phyloP scores from a whole-genome alignment of 345 rosid species.

The Mangifera indica region DNA sequence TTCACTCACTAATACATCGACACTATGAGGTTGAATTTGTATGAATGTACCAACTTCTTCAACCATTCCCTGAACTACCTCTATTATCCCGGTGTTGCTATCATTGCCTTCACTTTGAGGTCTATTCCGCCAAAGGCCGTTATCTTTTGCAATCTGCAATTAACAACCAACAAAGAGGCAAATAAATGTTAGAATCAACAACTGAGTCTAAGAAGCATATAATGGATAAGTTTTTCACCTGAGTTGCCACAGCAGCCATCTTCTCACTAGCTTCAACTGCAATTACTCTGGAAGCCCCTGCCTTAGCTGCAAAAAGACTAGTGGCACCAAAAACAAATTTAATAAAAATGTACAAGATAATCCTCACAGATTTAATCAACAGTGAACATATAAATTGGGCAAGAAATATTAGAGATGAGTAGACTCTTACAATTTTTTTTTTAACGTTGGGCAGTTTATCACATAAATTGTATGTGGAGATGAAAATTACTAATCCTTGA shows the following conservation, averaged over 20 bases:
- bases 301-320: conserved; percentile 92
- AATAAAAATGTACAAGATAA: conserved; percentile 16
- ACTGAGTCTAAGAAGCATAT: conserved; percentile 7
- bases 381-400: not conserved
- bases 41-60: conserved; percentile 64
- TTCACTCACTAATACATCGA: conserved; percentile 84
- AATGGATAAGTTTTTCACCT: conserved; percentile 43
- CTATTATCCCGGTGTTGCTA: conserved; percentile 46
- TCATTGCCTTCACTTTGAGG: conserved; percentile 27
- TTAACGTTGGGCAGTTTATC: no score
- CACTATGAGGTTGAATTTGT: conserved; percentile 63
- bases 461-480: no score
- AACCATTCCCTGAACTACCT: conserved; percentile 86
- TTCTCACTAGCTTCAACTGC: conserved; percentile 93
- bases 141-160: conserved; percentile 79
- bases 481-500: no score
- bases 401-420: not conserved
- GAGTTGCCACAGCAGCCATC: conserved; percentile 92
- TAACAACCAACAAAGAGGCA: conserved; percentile 3
- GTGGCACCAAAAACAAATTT: conserved; percentile 11
- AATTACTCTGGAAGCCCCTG: conserved; percentile 90
- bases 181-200: conserved; percentile 13
- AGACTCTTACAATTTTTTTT: not conserved
- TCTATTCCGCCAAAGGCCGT: conserved; percentile 46
- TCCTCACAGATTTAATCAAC: not conserved